phyloP scores from a whole-genome alignment of 495 filamentous ascomycete genomes.

The Penicillium alfredii region DNA sequence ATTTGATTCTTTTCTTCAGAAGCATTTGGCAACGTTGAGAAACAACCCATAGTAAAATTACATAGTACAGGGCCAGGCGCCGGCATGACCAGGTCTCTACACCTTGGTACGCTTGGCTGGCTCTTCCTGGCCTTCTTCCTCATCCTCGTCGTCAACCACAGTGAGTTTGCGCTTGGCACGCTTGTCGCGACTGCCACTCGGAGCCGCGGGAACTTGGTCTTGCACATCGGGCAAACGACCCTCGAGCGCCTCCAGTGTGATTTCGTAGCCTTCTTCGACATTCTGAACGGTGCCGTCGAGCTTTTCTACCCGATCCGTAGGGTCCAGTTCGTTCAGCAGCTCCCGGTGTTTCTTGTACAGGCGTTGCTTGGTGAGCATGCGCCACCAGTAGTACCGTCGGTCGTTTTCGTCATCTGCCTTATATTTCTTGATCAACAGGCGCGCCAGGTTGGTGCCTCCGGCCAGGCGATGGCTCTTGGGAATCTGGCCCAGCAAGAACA shows the following conservation, averaged over 20 bases:
- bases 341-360: conserved; percentile 75
- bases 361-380: conserved; percentile 73
- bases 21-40: no score
- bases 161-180: conserved; percentile 45
- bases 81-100: conserved; percentile 8
- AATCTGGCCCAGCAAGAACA: conserved; percentile 76
- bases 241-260: conserved; percentile 52
- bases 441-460: conserved; percentile 44
- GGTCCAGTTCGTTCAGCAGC: conserved; percentile 70
- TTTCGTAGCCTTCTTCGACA: conserved; percentile 78
- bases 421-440: conserved; percentile 49
- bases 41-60: conserved; percentile 15
- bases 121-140: conserved; percentile 33
- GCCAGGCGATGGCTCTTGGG: conserved; percentile 54
- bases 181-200: conserved; percentile 23
- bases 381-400: conserved; percentile 71
- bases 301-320: conserved; percentile 69
- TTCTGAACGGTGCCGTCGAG: conserved; percentile 69
- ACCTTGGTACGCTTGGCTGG: conserved; percentile 35
- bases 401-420: conserved; percentile 50
- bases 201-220: conserved; percentile 14
- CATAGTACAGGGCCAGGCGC: conserved; percentile 12
- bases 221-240: conserved; percentile 28
- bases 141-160: conserved; percentile 43
- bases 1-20: no score